These are phyloP conservation scores for Athelia psychrophila DNA, from an alignment of 1,284 basidiomycete genomes.

Conservation along the genomic window DNA sequence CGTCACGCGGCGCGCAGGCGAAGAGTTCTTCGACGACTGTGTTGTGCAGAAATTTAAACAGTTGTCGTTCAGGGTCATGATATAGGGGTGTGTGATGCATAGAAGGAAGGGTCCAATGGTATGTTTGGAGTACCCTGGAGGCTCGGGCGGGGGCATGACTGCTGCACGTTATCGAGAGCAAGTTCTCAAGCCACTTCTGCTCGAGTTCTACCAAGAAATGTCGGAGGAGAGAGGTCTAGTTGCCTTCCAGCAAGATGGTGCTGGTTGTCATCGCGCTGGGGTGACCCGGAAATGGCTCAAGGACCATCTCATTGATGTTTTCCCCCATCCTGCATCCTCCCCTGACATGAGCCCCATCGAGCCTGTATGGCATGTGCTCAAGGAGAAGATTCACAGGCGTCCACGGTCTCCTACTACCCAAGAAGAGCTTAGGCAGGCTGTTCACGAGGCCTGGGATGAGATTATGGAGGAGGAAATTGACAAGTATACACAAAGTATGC, in stretches of 20 bases:
- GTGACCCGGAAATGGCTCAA: slow-evolving; percentile 12
- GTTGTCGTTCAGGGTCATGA: slow-evolving; percentile 11
- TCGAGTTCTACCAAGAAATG: background rate
- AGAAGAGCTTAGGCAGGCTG: background rate
- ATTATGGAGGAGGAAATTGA: slow-evolving; percentile 2
- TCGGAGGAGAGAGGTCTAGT: background rate
- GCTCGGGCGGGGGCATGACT: slow-evolving; percentile 15
- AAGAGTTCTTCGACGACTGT: slow-evolving; percentile 9
- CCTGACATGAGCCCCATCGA: slow-evolving; percentile 7
- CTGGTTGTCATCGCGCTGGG: slow-evolving; percentile 9
- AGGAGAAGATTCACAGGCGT: background rate
- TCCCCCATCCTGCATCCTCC: slow-evolving; percentile 5
- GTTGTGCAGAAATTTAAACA: slow-evolving; percentile 13
- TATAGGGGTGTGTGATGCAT: slow-evolving; percentile 13
- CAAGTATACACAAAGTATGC: background rate
- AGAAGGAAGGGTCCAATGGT: slow-evolving; percentile 13
- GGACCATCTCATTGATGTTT: background rate
- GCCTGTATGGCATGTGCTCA: slow-evolving; percentile 4
- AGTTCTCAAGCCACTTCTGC: slow-evolving; percentile 8
- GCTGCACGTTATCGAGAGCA: slow-evolving; percentile 12
- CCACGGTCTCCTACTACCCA: background rate
- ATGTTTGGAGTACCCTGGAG: slow-evolving; percentile 12
- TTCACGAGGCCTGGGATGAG: slow-evolving; percentile 2
- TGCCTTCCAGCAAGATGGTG: slow-evolving; percentile 10
- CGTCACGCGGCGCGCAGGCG: background rate